A percentile compares a stretch with the other conserved stretches of the same genome.
Conservation (phyloP, 2,329 filamentous ascomycete species). For the Paracamarosporium sp. region DNA sequence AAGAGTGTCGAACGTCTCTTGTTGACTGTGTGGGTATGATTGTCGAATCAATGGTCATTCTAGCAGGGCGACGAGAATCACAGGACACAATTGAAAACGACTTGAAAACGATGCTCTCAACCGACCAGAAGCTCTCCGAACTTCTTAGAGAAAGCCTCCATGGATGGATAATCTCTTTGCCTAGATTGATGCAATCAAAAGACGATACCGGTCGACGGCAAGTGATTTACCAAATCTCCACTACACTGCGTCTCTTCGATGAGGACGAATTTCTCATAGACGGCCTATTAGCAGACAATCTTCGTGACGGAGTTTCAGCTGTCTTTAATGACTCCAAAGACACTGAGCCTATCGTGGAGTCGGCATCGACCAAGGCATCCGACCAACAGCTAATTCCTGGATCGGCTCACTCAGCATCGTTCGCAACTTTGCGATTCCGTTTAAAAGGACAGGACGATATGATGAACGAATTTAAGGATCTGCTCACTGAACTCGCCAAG, state of each 20-base stretch:
- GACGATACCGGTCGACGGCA: conserved; percentile 80
- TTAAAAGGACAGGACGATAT: conserved; percentile 72
- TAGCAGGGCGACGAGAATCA: conserved; percentile 58
- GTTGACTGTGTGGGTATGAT: conserved; percentile 72
- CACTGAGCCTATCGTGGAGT: conserved; percentile 24
- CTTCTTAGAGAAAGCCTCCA: conserved; percentile 75
- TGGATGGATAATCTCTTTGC: conserved; percentile 81
- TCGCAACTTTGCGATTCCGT: conserved; percentile 63
- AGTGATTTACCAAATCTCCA: conserved; percentile 77
- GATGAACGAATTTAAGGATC: conserved; percentile 65
- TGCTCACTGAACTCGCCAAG: conserved; percentile 63
- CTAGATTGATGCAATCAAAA: conserved; percentile 80
- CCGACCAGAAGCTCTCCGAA: conserved; percentile 68
- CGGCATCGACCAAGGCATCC: conserved; percentile 8
- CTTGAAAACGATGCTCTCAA: conserved; percentile 67
- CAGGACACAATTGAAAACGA: conserved; percentile 50
- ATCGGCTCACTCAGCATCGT: conserved; percentile 46
- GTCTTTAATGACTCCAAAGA: conserved; percentile 50
- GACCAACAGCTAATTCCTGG: conserved; percentile 24
- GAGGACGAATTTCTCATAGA: conserved; percentile 70
- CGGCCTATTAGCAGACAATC: conserved; percentile 68
- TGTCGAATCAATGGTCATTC: conserved; percentile 79
- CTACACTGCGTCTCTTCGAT: conserved; percentile 71
- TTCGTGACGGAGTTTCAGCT: conserved; percentile 75
- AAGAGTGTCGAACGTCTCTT: conserved; percentile 79